These are phyloP conservation scores for Populus davidiana DNA, from an alignment of 345 rosid species.

Conservation along the genomic window DNA sequence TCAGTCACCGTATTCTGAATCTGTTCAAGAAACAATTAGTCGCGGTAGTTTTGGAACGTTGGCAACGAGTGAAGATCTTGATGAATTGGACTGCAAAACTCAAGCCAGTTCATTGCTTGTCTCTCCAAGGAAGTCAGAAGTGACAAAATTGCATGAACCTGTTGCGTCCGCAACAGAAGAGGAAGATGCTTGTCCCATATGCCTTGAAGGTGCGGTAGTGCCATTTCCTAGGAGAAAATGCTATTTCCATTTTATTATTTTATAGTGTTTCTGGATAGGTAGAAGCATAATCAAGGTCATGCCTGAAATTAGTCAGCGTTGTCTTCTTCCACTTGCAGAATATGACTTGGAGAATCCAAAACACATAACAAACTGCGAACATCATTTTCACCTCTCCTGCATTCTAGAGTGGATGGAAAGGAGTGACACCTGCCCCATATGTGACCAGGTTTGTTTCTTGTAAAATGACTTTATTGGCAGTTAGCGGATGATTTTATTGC, in stretches of 20 bases:
- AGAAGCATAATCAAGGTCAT: not conserved
- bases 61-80: conserved; percentile 24
- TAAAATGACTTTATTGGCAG: not conserved
- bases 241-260: not conserved
- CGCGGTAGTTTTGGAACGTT: conserved; percentile 21
- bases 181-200: conserved; percentile 30
- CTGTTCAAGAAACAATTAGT: conserved; percentile 19
- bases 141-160: conserved; percentile 37
- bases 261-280: not conserved
- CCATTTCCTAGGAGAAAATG: not conserved
- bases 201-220: conserved; percentile 26
- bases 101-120: conserved; percentile 40
- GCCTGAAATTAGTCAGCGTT: not conserved
- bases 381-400: conserved; percentile 34
- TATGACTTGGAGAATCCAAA: conserved; percentile 27
- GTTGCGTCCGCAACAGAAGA: conserved; percentile 21
- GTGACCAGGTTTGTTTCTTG: conserved; percentile 28
- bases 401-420: conserved; percentile 36
- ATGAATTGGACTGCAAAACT: conserved; percentile 46
- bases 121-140: conserved; percentile 50
- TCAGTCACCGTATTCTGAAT: conserved; percentile 22
- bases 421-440: conserved; percentile 32
- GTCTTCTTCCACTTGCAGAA: conserved; percentile 14
- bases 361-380: conserved; percentile 25
- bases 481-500: not conserved